Evolutionary conservation across 495 filamentous ascomycete genomes (phyloP), one percentile per base, ranked within the genome.

Genomic region (Xanthoparmelia taractica): DNA sequence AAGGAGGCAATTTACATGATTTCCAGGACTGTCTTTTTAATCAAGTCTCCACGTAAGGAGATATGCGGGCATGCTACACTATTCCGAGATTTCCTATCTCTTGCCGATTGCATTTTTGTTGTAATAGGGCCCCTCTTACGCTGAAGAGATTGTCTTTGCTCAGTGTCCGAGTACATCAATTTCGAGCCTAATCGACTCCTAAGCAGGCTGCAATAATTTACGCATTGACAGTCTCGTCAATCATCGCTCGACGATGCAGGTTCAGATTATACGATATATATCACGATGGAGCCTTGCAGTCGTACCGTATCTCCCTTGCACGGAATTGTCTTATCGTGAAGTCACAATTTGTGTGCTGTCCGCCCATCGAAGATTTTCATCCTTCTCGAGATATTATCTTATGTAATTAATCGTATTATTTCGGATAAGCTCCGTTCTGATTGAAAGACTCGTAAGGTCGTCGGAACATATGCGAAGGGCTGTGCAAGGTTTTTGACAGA

Each of bases 21-120:
- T 60, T 60, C 37, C 58, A 40, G 43, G 38, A 36, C 38, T 41
- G 25, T 38, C 58, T 60, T 60, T 60, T 47, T 23, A 43, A 48
- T 43, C 58, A 60, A 60, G 58, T 60, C 58, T 60, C 58, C 58
- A 60, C 58, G 58, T 47, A 60, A 48, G 58, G 58, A 60, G 58
- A 33, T 23, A 45, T 60, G 40, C 37, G 58, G 58, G 38, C 38
- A 60, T 47, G 55, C 55, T 57, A 34, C 55, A 57, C 55, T 57
- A 57, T 57, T 57, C 33, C 55, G 36, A 34, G 55, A 47, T 48
- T 48, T 48, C 45, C 45, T 25, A 23, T 48, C 45, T 12, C 45
- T 27, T 48, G 45, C 45, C 11, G 45, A 48, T 48, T 48, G n/a
- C 45, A 25, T 48, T 77, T 58, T 58, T 33, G n/a, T 58, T 58